Conservation (phyloP, 2,329 filamentous ascomycete genomes). For the Ophiobolus disseminans region DNA sequence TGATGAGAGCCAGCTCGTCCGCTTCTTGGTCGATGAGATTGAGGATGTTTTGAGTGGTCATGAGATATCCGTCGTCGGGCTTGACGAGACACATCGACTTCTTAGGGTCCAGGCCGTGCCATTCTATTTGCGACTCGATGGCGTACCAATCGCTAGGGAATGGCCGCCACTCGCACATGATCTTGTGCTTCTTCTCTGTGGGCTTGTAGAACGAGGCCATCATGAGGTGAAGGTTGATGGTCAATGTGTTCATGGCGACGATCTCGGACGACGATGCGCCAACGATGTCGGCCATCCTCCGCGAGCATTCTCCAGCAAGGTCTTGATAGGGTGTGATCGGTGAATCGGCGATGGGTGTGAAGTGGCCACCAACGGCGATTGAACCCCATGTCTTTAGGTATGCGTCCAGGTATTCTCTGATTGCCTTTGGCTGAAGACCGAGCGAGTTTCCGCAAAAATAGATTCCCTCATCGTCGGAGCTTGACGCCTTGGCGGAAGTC, state of each 20-base stretch:
- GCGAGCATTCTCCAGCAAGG: conserved; percentile 75
- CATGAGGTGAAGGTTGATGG: conserved; percentile 80
- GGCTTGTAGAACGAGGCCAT: conserved; percentile 85
- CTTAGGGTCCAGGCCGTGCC: conserved; percentile 69
- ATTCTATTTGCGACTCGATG: conserved; percentile 80
- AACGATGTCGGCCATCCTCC: conserved; percentile 74
- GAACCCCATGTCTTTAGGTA: conserved; percentile 84
- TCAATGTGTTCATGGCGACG: conserved; percentile 86
- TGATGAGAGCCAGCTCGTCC: conserved; percentile 72
- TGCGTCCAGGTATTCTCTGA: conserved; percentile 69
- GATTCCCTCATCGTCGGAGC: conserved; percentile 59
- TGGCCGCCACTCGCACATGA: conserved; percentile 84
- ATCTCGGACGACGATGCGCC: conserved; percentile 76
- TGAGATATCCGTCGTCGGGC: conserved; percentile 67
- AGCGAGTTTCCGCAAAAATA: conserved; percentile 93
- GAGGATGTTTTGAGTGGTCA: conserved; percentile 74
- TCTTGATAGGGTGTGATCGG: conserved; percentile 77
- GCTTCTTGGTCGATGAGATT: conserved; percentile 76
- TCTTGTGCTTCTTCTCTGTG: conserved; percentile 70
- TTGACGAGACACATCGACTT: conserved; percentile 73
- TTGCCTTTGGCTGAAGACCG: conserved; percentile 77
- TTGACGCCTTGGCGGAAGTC: conserved; percentile 34
- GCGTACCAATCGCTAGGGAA: conserved; percentile 91
- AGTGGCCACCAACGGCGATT: conserved; percentile 85
- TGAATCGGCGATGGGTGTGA: conserved; percentile 71